Base-by-base conservation (phyloP, 2,329 filamentous ascomycete genomes). In the Leptographium radiaticola region DNA sequence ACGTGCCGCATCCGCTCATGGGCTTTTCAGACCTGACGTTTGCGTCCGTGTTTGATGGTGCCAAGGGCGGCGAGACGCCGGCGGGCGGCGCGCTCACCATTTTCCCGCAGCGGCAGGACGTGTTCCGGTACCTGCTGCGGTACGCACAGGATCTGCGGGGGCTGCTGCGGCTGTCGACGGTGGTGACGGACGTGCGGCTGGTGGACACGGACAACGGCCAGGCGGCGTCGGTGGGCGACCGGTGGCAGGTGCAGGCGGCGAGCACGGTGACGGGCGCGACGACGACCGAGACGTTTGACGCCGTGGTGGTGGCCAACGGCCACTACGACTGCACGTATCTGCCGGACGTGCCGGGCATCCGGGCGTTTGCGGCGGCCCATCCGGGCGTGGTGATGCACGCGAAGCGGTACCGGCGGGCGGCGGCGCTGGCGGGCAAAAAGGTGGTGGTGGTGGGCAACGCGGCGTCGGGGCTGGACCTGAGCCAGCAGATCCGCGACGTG, bases 1-100 rank as follows among this genome's bases (percentile, higher is more conserved):
- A 97, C 66, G 89, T 96, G 49, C 87, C 89, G 0, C 80, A 85
- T 56, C 73, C 75, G 0, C 66, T 96, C 52, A 97, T 97, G 91
- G 72, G 75, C 5, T 96, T 83, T 66, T 84, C 83, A 6, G 86
- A 91, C 59, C 71, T 79, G 8, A 65, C 76, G 0, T 93, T 93
- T 62, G 75, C 79, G 4, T 50, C 50, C 13, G 42, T 55, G 2
- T 0, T 62, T 73, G 45, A 52, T 15, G 11, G 52, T 20, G 12
- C 12, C 25, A 6, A 16, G 18, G 38, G 44, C 38, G 36, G 20
- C 25, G 47, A 44, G 20, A 30, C 13, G 43, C 16, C 40, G 40
- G 30, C 34, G 16, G 40, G 49, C 16, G 49, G 43, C 38, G 54
- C 52, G 7, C 38, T 55, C 8, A 81, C 84, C 64, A 73, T 95